Percentiles rank a stretch among this genome's conserved stretches.
These are phyloP conservation scores for Inga leiocalycina DNA, from an alignment of 306 rosid species.

Conservation along the genomic window DNA sequence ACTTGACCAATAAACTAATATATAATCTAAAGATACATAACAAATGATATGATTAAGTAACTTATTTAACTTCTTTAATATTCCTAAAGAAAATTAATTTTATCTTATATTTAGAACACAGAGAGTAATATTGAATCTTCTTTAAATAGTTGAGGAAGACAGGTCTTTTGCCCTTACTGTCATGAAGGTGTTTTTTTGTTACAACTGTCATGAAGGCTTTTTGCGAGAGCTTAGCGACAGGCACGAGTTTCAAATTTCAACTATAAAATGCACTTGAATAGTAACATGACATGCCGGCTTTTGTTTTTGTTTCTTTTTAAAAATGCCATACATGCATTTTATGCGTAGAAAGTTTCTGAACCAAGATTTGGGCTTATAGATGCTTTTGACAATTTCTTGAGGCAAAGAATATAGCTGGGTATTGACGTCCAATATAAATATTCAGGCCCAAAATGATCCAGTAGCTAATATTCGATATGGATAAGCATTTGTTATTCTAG, in stretches of 20 bases:
- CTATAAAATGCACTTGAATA: slow-evolving; percentile 34
- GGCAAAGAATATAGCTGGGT: slow-evolving; percentile 60
- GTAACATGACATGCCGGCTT: not conserved
- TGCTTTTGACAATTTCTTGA: slow-evolving; percentile 46
- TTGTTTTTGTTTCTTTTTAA: slow-evolving; percentile 23
- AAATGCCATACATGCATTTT: slow-evolving; percentile 19
- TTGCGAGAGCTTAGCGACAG: slow-evolving; percentile 58
- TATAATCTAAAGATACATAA: no score
- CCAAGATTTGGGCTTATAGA: slow-evolving; percentile 50
- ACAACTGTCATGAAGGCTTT: slow-evolving; percentile 54
- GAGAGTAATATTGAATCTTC: no score
- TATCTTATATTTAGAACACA: no score
- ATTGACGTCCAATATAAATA: no score
- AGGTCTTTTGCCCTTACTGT: slow-evolving; percentile 56
- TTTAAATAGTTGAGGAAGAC: slow-evolving; percentile 24
- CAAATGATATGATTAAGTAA: no score
- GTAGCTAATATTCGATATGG: no score
- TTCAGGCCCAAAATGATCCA: no score
- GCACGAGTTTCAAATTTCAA: slow-evolving; percentile 18
- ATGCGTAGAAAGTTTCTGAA: slow-evolving; percentile 53
- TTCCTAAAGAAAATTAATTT: no score
- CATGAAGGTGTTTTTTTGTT: slow-evolving; percentile 46
- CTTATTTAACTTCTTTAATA: no score
- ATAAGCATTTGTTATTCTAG: no score
- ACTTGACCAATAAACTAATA: no score